These are phyloP conservation scores for Arthrobotrys pseudoclavata DNA, from an alignment of 2,329 filamentous ascomycete species.

Conservation along the genomic window DNA sequence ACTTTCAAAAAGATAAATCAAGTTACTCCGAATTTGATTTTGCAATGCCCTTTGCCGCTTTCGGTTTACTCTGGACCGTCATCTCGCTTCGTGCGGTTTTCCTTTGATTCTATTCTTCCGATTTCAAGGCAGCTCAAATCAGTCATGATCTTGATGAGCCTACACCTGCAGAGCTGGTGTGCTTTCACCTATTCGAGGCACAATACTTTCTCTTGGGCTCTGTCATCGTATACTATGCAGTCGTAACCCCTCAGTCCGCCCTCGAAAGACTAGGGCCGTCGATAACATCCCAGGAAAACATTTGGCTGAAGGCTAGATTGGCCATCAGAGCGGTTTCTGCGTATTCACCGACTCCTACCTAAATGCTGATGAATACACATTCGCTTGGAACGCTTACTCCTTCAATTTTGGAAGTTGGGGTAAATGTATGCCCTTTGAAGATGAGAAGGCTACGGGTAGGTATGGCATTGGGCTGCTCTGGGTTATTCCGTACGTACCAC, in stretches of 20 bases:
- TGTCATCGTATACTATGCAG: conserved; percentile 5
- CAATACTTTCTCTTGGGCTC: conserved; percentile 19
- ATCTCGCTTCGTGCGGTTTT: conserved; percentile 31
- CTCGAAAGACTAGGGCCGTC: neutral
- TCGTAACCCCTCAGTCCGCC: conserved; percentile 1
- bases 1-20: conserved; percentile 17
- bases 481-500: conserved; percentile 32
- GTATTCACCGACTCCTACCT: conserved; percentile 26
- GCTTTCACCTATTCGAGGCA: conserved; percentile 29
- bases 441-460: conserved; percentile 11
- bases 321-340: conserved; percentile 19
- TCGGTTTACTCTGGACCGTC: conserved; percentile 23
- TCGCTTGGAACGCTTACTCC: conserved; percentile 25
- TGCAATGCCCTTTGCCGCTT: conserved; percentile 24
- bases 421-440: conserved; percentile 37
- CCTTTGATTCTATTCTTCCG: conserved; percentile 24
- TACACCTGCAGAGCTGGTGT: conserved; percentile 16
- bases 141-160: neutral
- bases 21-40: conserved; percentile 39
- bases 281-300: neutral
- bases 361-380: conserved; percentile 31
- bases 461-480: conserved; percentile 33
- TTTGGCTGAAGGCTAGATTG: conserved; percentile 20
- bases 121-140: conserved; percentile 27
- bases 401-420: conserved; percentile 46